Conservation (phyloP, 2,329 filamentous ascomycete genomes). For the Xylogone sp. region DNA sequence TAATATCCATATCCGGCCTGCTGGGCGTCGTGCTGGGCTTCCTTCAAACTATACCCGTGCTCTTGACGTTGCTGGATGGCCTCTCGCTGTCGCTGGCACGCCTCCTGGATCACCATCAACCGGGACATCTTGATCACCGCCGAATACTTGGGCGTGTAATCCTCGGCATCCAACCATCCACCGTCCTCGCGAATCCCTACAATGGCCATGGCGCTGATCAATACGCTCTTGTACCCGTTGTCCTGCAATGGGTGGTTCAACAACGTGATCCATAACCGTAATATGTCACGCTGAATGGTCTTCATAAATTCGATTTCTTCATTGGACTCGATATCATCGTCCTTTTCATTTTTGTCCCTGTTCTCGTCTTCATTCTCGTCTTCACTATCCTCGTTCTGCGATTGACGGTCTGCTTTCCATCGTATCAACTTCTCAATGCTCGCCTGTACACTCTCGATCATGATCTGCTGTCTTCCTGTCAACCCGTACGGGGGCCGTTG, state of each 20-base stretch:
- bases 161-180: neutral
- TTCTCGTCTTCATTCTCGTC: too few relatives aligned
- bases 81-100: neutral
- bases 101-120: slow-evolving; percentile 5
- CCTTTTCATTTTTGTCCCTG: too few relatives aligned
- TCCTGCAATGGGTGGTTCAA: slow-evolving; percentile 5
- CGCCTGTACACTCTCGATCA: neutral
- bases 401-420: neutral
- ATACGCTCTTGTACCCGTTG: slow-evolving; percentile 1
- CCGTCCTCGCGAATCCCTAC: slow-evolving; percentile 1
- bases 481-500: neutral
- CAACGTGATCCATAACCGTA: slow-evolving; percentile 1
- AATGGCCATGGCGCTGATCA: slow-evolving; percentile 1
- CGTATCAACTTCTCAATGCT: neutral
- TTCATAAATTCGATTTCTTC: neutral
- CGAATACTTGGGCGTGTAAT: slow-evolving; percentile 3
- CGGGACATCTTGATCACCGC: slow-evolving; percentile 2
- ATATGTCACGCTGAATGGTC: too few relatives aligned
- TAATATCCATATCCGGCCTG: too few relatives aligned
- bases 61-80: too few relatives aligned
- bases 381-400: neutral
- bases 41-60: too few relatives aligned
- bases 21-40: too few relatives aligned
- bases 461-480: neutral
- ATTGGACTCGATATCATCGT: neutral